Evolutionary conservation across 805 yeast genomes (phyloP).

Genomic region (Wickerhamiella sergipiensis): DNA sequence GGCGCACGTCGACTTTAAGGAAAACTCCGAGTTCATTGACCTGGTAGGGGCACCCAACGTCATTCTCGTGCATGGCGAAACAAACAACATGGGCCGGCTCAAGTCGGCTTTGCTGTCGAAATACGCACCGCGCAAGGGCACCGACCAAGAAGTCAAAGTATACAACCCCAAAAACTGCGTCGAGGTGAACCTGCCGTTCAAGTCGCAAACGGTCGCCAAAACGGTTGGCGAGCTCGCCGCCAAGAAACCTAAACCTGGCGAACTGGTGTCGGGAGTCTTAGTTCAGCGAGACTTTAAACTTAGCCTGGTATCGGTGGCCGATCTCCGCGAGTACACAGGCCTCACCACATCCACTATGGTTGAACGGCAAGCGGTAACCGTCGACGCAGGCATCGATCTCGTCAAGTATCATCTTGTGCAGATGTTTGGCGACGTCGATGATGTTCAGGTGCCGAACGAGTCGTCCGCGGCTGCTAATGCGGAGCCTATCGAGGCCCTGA

Average conservation of each 20-base stretch:
- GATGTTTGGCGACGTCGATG: slow-evolving; percentile 81
- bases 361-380: slow-evolving; percentile 65
- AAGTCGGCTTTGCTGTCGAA: slow-evolving; percentile 85
- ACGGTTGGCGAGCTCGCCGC: slow-evolving; percentile 48
- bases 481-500: slow-evolving; percentile 23
- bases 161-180: slow-evolving; percentile 89
- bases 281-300: slow-evolving; percentile 76
- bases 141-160: slow-evolving; percentile 80
- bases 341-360: slow-evolving; percentile 72
- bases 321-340: slow-evolving; percentile 78
- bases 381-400: slow-evolving; percentile 68
- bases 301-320: slow-evolving; percentile 69
- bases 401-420: slow-evolving; percentile 83
- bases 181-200: slow-evolving; percentile 58
- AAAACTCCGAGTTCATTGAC: slow-evolving; percentile 83
- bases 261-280: slow-evolving; percentile 61
- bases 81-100: slow-evolving; percentile 95
- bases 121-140: slow-evolving; percentile 65
- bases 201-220: slow-evolving; percentile 74
- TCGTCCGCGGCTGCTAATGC: slow-evolving; percentile 15
- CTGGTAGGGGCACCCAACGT: slow-evolving; percentile 72
- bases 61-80: slow-evolving; percentile 92
- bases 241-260: slow-evolving; percentile 32
- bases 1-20: slow-evolving; percentile 97
- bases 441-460: slow-evolving; percentile 19